Evolutionary conservation across 2,329 filamentous ascomycete genomes (phyloP).

Genomic region (Paecilomyces formosus): DNA sequence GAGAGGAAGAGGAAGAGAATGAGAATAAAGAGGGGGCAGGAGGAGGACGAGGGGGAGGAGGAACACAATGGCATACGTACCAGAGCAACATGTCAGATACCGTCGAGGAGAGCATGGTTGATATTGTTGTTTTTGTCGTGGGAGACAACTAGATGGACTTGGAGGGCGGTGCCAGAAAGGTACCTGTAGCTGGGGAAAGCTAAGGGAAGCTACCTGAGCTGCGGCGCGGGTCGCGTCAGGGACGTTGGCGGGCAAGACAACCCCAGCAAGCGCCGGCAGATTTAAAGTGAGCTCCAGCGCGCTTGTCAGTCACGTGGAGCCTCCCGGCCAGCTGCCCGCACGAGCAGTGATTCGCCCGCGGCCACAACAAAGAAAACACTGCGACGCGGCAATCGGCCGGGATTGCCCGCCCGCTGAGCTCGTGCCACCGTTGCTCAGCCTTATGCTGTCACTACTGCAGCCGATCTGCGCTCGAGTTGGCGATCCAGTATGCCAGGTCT

Average conservation of each 20-base stretch:
- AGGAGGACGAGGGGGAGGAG: neutral
- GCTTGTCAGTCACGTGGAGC: neutral
- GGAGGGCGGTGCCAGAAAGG: neutral
- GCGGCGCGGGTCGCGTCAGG: neutral
- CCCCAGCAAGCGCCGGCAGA: neutral
- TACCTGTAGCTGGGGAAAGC: neutral
- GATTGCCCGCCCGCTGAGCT: neutral
- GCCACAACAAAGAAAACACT: neutral
- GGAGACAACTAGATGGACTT: neutral
- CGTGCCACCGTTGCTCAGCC: neutral
- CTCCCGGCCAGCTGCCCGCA: neutral
- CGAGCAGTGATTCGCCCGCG: neutral
- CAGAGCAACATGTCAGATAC: neutral
- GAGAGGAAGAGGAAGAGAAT: neutral
- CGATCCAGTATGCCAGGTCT: no score
- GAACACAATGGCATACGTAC: conserved; percentile 1
- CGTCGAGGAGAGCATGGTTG: neutral
- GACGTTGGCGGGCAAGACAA: neutral
- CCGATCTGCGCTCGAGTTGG: no score
- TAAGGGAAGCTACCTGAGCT: neutral
- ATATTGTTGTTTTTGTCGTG: neutral
- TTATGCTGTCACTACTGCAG: neutral
- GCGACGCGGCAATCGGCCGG: neutral
- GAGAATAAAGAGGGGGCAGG: neutral
- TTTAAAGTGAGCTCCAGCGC: neutral